phyloP scores from a whole-genome alignment of 2,329 filamentous ascomycete species.

The Microdochium trichocladiopsis region DNA sequence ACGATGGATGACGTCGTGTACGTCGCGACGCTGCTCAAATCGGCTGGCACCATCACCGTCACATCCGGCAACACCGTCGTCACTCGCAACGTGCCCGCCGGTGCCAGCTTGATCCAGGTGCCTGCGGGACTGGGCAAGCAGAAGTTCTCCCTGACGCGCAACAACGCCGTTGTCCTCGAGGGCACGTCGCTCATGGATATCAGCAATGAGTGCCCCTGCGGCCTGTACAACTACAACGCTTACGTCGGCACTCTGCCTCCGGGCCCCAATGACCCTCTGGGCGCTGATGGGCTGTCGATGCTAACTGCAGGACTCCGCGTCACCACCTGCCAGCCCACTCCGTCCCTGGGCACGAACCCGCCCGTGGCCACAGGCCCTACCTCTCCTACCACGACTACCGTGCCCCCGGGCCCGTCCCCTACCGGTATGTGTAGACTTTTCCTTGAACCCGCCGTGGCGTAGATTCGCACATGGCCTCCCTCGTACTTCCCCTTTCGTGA shows the following conservation, averaged over 20 bases:
- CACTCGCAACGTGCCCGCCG: slow-evolving; percentile 36
- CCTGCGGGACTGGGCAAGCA: slow-evolving; percentile 40
- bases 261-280: slow-evolving; percentile 24
- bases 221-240: slow-evolving; percentile 50
- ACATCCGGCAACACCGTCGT: slow-evolving; percentile 31
- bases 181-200: slow-evolving; percentile 44
- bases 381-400: neutral
- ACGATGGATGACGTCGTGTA: slow-evolving; percentile 42
- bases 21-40: slow-evolving; percentile 41
- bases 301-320: slow-evolving; percentile 20
- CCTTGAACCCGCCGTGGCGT: too few species aligned
- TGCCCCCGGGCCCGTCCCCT: neutral
- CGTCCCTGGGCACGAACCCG: slow-evolving; percentile 13
- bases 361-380: neutral
- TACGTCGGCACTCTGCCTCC: slow-evolving; percentile 43
- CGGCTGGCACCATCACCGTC: slow-evolving; percentile 33
- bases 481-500: neutral
- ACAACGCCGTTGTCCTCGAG: slow-evolving; percentile 30
- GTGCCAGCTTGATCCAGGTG: slow-evolving; percentile 33
- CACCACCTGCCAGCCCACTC: slow-evolving; percentile 11
- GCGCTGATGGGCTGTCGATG: slow-evolving; percentile 20
- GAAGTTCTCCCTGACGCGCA: slow-evolving; percentile 35
- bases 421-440: too few species aligned
- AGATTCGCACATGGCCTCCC: too few species aligned
- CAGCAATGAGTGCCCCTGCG: slow-evolving; percentile 37